phyloP scores from a whole-genome alignment of 1,284 basidiomycete species.

The Termitomyces sp. region DNA sequence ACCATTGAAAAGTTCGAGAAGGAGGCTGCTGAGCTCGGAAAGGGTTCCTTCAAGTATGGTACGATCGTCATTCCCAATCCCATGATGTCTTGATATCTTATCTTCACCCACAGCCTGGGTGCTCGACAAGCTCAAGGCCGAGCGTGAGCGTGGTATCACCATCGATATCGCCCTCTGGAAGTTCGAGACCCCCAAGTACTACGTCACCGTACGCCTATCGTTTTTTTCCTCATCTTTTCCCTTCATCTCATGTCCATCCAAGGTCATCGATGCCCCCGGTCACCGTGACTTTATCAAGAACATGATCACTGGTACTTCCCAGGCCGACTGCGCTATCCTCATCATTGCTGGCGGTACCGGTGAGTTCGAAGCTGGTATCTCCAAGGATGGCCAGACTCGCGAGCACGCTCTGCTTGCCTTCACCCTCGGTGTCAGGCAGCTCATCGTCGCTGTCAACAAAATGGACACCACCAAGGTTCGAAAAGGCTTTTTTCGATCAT shows the following conservation, averaged over 20 bases:
- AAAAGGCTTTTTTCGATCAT: neutral
- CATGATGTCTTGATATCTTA: slow-evolving; percentile 21
- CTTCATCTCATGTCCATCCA: slow-evolving; percentile 17
- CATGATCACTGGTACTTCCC: slow-evolving; percentile 99
- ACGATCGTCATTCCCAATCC: slow-evolving; percentile 22
- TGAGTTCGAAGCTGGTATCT: slow-evolving; percentile 99
- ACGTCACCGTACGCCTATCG: slow-evolving; percentile 66
- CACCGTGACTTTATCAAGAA: slow-evolving; percentile 99
- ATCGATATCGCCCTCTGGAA: slow-evolving; percentile 99
- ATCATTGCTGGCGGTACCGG: slow-evolving; percentile 99
- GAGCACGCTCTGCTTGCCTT: slow-evolving; percentile 99
- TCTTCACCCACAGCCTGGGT: slow-evolving; percentile 81
- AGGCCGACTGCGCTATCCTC: slow-evolving; percentile 99
- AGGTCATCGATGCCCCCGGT: slow-evolving; percentile 98
- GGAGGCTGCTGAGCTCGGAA: slow-evolving; percentile 99
- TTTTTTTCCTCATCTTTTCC: slow-evolving; percentile 9
- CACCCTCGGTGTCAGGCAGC: slow-evolving; percentile 99
- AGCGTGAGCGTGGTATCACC: slow-evolving; percentile 99
- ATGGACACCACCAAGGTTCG: slow-evolving; percentile 95
- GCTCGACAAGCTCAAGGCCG: slow-evolving; percentile 99
- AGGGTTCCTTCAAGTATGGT: slow-evolving; percentile 99
- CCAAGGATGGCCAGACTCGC: slow-evolving; percentile 99
- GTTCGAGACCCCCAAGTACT: slow-evolving; percentile 95
- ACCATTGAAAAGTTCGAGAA: slow-evolving; percentile 99
- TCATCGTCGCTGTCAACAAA: slow-evolving; percentile 99